phyloP scores from a whole-genome alignment of 2,329 filamentous ascomycete genomes.

The Zasmidium angulare region DNA sequence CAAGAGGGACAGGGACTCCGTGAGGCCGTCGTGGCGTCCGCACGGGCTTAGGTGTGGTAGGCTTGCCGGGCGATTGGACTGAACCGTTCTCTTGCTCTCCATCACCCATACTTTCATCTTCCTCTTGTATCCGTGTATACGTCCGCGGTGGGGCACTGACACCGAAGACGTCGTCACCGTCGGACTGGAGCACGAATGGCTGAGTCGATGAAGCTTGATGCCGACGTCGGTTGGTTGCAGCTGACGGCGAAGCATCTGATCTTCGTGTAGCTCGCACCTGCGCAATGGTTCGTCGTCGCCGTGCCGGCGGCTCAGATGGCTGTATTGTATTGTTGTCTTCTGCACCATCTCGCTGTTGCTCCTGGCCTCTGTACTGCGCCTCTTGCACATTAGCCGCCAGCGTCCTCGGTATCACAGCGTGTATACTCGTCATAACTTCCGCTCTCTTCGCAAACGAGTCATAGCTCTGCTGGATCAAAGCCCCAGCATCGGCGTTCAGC shows the following conservation, averaged over 20 bases:
- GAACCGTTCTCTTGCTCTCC: conserved; percentile 53
- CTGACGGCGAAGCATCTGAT: conserved; percentile 27
- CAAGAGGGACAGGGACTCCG: conserved; percentile 31
- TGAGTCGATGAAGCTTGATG: conserved; percentile 11
- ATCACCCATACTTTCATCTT: conserved; percentile 37
- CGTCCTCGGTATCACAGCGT: conserved; percentile 54
- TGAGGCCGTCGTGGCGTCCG: conserved; percentile 30
- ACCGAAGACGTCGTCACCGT: conserved; percentile 25
- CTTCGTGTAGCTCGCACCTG: conserved; percentile 25
- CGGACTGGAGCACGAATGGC: conserved; percentile 27
- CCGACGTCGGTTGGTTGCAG: conserved; percentile 16
- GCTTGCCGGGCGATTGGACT: conserved; percentile 40
- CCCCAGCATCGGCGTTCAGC: conserved; percentile 61
- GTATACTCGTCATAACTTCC: conserved; percentile 62
- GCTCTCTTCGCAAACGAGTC: conserved; percentile 57
- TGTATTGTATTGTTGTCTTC: conserved; percentile 18
- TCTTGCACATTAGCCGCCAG: conserved; percentile 49
- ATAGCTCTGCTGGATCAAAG: conserved; percentile 60
- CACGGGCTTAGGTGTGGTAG: conserved; percentile 32
- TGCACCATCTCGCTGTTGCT: conserved; percentile 20
- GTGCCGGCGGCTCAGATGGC: conserved; percentile 23
- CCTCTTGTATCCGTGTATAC: conserved; percentile 22
- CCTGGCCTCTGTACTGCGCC: conserved; percentile 53
- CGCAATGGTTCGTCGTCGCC: conserved; percentile 29
- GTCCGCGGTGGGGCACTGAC: conserved; percentile 1